These are phyloP conservation scores for Rosa hybrid DNA, from an alignment of 331 rosid species.

Conservation along the genomic window DNA sequence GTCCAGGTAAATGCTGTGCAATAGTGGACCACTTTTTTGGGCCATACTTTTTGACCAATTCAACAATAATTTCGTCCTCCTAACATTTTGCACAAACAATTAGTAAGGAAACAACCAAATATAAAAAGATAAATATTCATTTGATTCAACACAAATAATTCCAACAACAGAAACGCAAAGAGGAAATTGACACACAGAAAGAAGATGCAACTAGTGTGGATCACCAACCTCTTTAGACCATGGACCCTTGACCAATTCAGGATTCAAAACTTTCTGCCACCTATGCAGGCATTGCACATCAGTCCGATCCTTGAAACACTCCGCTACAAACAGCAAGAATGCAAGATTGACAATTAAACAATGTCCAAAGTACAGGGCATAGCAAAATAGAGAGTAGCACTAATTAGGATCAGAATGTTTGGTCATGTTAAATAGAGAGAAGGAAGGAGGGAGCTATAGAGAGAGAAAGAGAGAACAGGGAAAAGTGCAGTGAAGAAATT, in stretches of 20 bases:
- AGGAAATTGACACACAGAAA: not conserved
- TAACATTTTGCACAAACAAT: constrained; percentile 38
- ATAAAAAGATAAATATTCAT: constrained; percentile 9
- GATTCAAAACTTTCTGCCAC: constrained; percentile 99
- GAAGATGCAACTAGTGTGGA: constrained; percentile 16
- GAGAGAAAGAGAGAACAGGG: not conserved
- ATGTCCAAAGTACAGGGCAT: constrained; percentile 23
- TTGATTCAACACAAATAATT: not conserved
- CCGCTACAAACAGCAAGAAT: constrained; percentile 56
- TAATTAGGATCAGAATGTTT: constrained; percentile 6
- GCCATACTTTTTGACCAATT: constrained; percentile 78
- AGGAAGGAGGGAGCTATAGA: not conserved
- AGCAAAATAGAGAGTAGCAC: constrained; percentile 20
- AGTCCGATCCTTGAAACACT: constrained; percentile 97
- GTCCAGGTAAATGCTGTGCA: constrained; percentile 95
- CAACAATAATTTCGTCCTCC: constrained; percentile 90
- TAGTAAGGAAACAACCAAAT: constrained; percentile 22
- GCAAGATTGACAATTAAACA: constrained; percentile 36
- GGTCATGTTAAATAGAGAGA: not conserved
- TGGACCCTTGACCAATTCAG: constrained; percentile 96
- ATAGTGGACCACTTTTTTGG: constrained; percentile 99
- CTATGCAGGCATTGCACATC: constrained; percentile 99
- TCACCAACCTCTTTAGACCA: constrained; percentile 96
- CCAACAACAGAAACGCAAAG: not conserved
- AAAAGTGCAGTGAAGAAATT: not conserved